Evolutionary conservation across 2,329 filamentous ascomycete genomes (phyloP), one percentile per base, ranked within the genome.

Genomic region (Talaromyces sp.): DNA sequence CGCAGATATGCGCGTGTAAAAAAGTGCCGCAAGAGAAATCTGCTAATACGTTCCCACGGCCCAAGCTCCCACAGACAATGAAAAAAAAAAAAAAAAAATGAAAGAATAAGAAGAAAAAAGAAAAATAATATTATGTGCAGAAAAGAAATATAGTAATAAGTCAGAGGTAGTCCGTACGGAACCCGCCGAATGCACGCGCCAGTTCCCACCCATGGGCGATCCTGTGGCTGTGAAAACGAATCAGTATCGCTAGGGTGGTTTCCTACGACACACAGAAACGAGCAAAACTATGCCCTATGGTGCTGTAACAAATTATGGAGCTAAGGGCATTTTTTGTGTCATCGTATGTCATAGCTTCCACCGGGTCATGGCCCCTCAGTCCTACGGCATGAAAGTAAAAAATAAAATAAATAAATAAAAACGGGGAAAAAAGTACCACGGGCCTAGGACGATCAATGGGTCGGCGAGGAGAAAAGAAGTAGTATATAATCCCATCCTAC

Each of bases 201-300:
- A 54, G 57, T 60, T 27, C 48, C 43, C 52, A 52, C 53, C 32
- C 29, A 11, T 27, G 24, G 57, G 50, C 47, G 57, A 63, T 61
- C 55, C 49, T 64, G 61, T 58, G 60, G 57, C 61, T 64, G 52
- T 51, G 59, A 29, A 27, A 32, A 46, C 52, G 45, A 59, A 62
- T 61, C 49, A 57, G 16, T 42, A 45, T 22, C 30, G 14, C n/a
- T n/a, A 36, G 39, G 37, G 33, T 42, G 35, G 20, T 27, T 51
- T 54, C 32, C 42, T 43, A 39, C 44, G 48, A 56, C 56, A 56
- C 35, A 51, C 36, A 53, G 19, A 51, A 47, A 47, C 43, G 14
- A 20, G n/a, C 44, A 16, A 4, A 33, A 30, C 19, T 27, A 42
- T 49, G 47, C 43, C 39, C 37, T 55, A 52, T 41, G 14, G 14